Evolutionary conservation across 106 monocot genomes (phyloP).

Genomic region (Apostasia shenzhenica): DNA sequence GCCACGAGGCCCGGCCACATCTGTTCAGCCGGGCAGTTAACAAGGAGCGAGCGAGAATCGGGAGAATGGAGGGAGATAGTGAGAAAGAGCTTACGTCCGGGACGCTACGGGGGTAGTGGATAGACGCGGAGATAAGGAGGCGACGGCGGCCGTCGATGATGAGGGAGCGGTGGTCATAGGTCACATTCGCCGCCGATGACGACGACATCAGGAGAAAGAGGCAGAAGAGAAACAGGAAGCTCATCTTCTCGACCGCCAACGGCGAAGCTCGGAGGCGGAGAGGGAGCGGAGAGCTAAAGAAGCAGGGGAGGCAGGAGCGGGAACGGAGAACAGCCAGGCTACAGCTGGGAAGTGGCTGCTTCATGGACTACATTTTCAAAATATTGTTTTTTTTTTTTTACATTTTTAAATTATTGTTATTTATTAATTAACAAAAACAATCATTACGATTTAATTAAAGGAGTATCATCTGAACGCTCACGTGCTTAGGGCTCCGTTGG

Average conservation of each 20-base stretch:
- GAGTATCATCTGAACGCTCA: no score
- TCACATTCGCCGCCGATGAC: conserved; percentile 46
- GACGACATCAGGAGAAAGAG: conserved; percentile 5
- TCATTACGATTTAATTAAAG: no score
- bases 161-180: conserved; percentile 85
- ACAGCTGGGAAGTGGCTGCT: neutral
- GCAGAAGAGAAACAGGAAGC: conserved; percentile 3
- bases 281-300: neutral
- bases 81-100: conserved; percentile 46
- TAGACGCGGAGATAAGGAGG: conserved; percentile 88
- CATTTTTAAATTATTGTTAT: no score
- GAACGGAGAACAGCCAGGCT: neutral
- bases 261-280: neutral
- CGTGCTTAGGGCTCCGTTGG: no score
- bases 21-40: conserved; percentile 12
- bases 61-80: neutral
- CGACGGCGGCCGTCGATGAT: conserved; percentile 76
- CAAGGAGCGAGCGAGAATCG: neutral
- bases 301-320: neutral
- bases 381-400: no score
- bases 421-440: no score
- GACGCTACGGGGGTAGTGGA: conserved; percentile 98
- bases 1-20: conserved; percentile 94
- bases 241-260: neutral
- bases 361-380: no score